Conservation (phyloP, 805 yeast species). For the Candida hungchunana region DNA sequence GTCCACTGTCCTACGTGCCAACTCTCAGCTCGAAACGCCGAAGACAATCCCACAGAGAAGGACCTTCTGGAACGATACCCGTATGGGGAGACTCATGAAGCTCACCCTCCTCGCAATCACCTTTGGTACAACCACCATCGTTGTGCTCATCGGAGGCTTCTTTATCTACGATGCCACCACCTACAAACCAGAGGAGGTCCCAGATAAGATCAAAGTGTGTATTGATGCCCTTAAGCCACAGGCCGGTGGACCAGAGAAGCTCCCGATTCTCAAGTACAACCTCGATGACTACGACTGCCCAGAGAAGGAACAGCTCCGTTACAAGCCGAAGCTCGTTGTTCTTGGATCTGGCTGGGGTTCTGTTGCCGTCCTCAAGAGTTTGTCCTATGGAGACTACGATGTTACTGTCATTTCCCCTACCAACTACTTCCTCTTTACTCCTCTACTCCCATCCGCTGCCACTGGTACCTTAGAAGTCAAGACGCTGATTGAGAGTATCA, state of each 20-base stretch:
- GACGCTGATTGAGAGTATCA: constrained; percentile 59
- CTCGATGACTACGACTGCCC: constrained; percentile 54
- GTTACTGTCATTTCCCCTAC: constrained; percentile 67
- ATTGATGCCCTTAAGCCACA: constrained; percentile 49
- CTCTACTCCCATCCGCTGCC: constrained; percentile 65
- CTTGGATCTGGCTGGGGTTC: constrained; percentile 75
- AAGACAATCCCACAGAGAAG: constrained; percentile 22
- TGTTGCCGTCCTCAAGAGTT: constrained; percentile 49
- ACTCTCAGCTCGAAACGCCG: constrained; percentile 14
- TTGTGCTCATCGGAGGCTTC: constrained; percentile 41
- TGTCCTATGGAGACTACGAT: constrained; percentile 53
- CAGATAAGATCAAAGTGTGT: constrained; percentile 46
- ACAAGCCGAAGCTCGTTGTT: constrained; percentile 54
- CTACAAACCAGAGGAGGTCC: constrained; percentile 40
- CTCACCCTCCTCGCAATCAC: constrained; percentile 37
- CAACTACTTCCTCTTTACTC: constrained; percentile 66
- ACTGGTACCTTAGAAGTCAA: constrained; percentile 66
- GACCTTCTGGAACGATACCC: constrained; percentile 25
- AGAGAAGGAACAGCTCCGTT: constrained; percentile 40
- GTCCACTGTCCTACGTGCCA: constrained; percentile 3
- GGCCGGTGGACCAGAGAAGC: constrained; percentile 66
- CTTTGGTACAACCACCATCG: constrained; percentile 38
- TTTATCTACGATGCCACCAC: constrained; percentile 66
- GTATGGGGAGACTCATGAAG: constrained; percentile 31
- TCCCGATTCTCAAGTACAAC: constrained; percentile 54